Conservation (phyloP, 768 basidiomycete genomes). For the Hypsizygus marmoreus region DNA sequence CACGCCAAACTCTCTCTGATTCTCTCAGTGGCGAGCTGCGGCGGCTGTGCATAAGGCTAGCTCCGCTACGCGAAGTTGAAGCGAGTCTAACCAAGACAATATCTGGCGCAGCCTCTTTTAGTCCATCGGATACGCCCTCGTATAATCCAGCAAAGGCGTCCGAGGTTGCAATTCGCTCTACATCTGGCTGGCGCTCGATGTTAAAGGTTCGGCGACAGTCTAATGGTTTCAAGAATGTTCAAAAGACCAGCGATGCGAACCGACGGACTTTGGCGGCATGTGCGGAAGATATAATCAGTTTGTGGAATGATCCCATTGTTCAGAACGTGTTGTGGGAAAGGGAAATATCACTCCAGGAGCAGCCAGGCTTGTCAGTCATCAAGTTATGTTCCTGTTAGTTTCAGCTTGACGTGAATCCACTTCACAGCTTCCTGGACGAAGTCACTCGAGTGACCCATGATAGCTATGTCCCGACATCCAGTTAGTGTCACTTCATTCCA, state of each 20-base stretch:
- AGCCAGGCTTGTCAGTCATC: conserved; percentile 60
- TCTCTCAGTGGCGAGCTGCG: conserved; percentile 39
- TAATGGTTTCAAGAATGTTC: conserved; percentile 9
- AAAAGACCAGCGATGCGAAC: conserved; percentile 38
- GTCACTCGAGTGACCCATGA: conserved; percentile 50
- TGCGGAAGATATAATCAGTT: conserved; percentile 49
- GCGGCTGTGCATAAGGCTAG: conserved; percentile 49
- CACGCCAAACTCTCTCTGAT: conserved; percentile 20
- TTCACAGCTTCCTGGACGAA: conserved; percentile 67
- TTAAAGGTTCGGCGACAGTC: conserved; percentile 36
- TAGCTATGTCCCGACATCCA: conserved; percentile 53
- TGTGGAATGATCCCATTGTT: conserved; percentile 54
- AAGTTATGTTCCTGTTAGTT: background rate
- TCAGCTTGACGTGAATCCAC: too few species aligned
- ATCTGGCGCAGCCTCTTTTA: conserved; percentile 26
- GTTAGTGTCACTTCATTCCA: conserved; percentile 32
- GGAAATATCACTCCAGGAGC: conserved; percentile 53
- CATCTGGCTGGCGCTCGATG: conserved; percentile 50
- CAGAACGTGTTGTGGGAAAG: conserved; percentile 42
- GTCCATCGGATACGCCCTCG: conserved; percentile 16
- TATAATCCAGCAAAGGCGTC: conserved; percentile 44
- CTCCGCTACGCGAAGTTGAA: conserved; percentile 59
- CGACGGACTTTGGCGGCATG: conserved; percentile 55
- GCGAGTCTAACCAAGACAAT: conserved; percentile 46
- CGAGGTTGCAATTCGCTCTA: conserved; percentile 50